phyloP scores from a whole-genome alignment of 805 yeast genomes.

The Teunomyces lycoperdinae region DNA sequence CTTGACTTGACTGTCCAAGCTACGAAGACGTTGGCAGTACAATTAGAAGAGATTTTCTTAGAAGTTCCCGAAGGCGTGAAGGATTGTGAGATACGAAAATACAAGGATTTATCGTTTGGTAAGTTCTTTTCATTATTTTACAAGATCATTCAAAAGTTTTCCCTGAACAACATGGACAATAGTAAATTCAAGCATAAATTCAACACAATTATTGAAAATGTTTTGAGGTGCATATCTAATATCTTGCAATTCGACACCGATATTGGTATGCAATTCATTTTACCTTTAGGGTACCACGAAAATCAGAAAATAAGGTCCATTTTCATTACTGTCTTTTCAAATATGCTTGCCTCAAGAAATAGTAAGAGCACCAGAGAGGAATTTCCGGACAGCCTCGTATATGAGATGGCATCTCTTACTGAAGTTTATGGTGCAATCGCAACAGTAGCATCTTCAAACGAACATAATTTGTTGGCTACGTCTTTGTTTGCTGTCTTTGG shows the following conservation, averaged over 20 bases:
- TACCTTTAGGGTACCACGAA: constrained; percentile 75
- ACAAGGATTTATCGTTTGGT: constrained; percentile 61
- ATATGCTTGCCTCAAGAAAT: constrained; percentile 48
- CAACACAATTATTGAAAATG: constrained; percentile 56
- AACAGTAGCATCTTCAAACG: constrained; percentile 61
- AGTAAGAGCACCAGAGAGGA: constrained; percentile 20
- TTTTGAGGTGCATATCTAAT: constrained; percentile 64
- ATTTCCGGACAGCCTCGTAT: constrained; percentile 24
- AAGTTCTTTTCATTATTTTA: constrained; percentile 65
- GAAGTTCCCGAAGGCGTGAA: constrained; percentile 57
- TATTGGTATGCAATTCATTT: constrained; percentile 70
- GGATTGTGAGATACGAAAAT: constrained; percentile 51
- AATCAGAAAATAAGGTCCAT: constrained; percentile 65
- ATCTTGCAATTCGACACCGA: constrained; percentile 70
- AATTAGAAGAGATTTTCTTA: constrained; percentile 54
- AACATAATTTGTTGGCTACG: constrained; percentile 68
- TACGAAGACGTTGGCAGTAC: constrained; percentile 53
- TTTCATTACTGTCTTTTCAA: constrained; percentile 73
- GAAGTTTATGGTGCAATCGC: constrained; percentile 52
- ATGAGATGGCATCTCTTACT: constrained; percentile 32
- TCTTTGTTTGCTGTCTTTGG: constrained; percentile 57
- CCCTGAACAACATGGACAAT: constrained; percentile 19
- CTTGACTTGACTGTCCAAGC: constrained; percentile 65
- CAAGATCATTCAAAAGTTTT: constrained; percentile 47
- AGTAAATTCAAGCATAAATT: constrained; percentile 49